Evolutionary conservation across 2,329 filamentous ascomycete genomes (phyloP).

Genomic region (Lachnellula subtilissima): DNA sequence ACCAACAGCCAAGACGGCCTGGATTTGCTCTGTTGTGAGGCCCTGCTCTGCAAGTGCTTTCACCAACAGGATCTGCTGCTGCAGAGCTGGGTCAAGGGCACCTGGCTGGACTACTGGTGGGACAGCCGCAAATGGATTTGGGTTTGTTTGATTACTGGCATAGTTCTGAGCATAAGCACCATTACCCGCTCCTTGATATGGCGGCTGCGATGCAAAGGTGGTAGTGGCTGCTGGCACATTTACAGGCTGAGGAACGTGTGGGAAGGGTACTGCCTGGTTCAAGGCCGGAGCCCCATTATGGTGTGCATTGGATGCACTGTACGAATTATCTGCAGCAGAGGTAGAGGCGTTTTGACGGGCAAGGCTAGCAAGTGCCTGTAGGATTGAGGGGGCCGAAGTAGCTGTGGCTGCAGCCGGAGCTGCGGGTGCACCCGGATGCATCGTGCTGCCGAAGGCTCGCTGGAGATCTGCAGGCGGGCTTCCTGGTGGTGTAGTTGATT

Average conservation of each 20-base stretch:
- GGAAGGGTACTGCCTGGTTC: slow-evolving; percentile 26
- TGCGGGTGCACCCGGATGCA: slow-evolving; percentile 18
- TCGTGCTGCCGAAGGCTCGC: slow-evolving; percentile 33
- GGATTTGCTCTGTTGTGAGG: slow-evolving; percentile 68
- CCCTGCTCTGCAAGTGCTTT: slow-evolving; percentile 72
- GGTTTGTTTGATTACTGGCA: slow-evolving; percentile 33
- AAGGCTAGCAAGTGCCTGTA: slow-evolving; percentile 76
- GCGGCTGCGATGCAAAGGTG: slow-evolving; percentile 25
- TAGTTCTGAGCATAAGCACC: slow-evolving; percentile 35
- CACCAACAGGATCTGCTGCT: slow-evolving; percentile 69
- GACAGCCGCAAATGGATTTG: slow-evolving; percentile 34
- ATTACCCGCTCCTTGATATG: slow-evolving; percentile 33
- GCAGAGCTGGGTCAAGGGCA: slow-evolving; percentile 48
- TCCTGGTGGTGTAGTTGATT: slow-evolving; percentile 67
- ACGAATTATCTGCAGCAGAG: slow-evolving; percentile 32
- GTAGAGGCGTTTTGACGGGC: slow-evolving; percentile 64
- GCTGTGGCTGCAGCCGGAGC: slow-evolving; percentile 37
- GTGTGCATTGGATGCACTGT: slow-evolving; percentile 45
- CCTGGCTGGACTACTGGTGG: slow-evolving; percentile 34
- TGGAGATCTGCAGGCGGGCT: slow-evolving; percentile 40
- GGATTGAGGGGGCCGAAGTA: slow-evolving; percentile 55
- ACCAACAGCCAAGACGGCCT: slow-evolving; percentile 43
- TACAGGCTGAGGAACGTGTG: slow-evolving; percentile 52
- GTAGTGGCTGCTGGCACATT: slow-evolving; percentile 41
- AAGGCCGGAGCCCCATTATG: slow-evolving; percentile 32